Conservation (phyloP, 2,329 filamentous ascomycete genomes). For the Alternaria panax region DNA sequence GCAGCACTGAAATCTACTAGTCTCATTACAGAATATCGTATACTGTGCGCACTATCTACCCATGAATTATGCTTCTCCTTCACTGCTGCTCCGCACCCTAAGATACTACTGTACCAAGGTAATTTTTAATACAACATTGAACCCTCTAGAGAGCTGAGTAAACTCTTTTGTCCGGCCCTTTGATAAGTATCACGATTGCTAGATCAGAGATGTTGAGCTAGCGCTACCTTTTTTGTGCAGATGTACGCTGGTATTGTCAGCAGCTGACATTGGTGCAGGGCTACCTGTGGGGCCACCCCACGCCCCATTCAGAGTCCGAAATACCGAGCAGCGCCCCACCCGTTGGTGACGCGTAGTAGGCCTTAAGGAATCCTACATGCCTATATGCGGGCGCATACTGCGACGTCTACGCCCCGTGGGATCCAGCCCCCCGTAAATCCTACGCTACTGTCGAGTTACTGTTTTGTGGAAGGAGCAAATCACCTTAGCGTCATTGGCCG, state of each 20-base stretch:
- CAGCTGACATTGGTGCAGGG: too few species aligned
- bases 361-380: conserved; percentile 1
- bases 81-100: too few species aligned
- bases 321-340: neutral
- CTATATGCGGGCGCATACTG: conserved; percentile 12
- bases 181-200: fast-evolving
- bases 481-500: neutral
- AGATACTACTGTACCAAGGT: too few species aligned
- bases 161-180: fast-evolving
- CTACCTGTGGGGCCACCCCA: too few species aligned
- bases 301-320: neutral
- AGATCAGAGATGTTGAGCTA: neutral
- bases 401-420: conserved; percentile 9
- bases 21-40: fast-evolving
- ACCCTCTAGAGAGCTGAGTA: too few species aligned
- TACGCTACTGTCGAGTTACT: neutral
- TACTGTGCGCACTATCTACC: neutral
- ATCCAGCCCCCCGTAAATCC: neutral
- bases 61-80: too few species aligned
- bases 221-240: neutral
- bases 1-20: neutral
- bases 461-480: neutral
- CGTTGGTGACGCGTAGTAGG: neutral
- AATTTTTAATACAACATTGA: too few species aligned
- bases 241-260: neutral